phyloP scores from a whole-genome alignment of 2,329 filamentous ascomycete species.

The Coniochaeta ligniaria region DNA sequence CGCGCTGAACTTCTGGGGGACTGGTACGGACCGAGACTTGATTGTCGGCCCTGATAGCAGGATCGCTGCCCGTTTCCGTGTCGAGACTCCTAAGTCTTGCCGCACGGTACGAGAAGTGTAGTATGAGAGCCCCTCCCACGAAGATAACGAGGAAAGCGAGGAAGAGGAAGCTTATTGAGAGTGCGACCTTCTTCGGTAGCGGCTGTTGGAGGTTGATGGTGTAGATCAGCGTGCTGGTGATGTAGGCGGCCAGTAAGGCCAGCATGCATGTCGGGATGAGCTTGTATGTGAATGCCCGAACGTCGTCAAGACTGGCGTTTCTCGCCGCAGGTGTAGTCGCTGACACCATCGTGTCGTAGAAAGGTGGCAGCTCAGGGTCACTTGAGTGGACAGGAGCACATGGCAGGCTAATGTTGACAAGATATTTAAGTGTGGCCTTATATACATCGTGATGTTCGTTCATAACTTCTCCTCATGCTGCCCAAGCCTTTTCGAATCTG shows the following conservation, averaged over 20 bases:
- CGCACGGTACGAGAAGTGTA: no score
- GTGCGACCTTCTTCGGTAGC: neutral
- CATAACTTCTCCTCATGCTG: neutral
- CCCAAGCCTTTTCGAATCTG: neutral
- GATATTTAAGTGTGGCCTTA: neutral
- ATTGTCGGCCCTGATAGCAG: no score
- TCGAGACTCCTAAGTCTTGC: no score
- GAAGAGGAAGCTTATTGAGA: neutral
- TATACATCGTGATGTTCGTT: neutral
- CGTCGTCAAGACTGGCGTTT: neutral
- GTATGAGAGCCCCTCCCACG: no score
- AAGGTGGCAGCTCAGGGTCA: no score
- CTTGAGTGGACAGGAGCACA: no score
- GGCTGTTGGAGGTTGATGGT: neutral
- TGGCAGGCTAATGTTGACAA: neutral
- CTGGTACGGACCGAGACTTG: no score
- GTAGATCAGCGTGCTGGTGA: neutral
- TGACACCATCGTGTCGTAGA: no score
- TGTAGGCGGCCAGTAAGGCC: neutral
- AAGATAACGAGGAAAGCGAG: no score
- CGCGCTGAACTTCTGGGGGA: no score
- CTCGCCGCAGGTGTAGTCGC: neutral
- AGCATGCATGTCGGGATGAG: neutral
- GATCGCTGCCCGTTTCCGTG: no score
- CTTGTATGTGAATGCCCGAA: neutral